A percentile compares a stretch with the other conserved stretches of the same genome.
phyloP scores from a whole-genome alignment of 345 rosid genomes.

The Pelargonium nanum region DNA sequence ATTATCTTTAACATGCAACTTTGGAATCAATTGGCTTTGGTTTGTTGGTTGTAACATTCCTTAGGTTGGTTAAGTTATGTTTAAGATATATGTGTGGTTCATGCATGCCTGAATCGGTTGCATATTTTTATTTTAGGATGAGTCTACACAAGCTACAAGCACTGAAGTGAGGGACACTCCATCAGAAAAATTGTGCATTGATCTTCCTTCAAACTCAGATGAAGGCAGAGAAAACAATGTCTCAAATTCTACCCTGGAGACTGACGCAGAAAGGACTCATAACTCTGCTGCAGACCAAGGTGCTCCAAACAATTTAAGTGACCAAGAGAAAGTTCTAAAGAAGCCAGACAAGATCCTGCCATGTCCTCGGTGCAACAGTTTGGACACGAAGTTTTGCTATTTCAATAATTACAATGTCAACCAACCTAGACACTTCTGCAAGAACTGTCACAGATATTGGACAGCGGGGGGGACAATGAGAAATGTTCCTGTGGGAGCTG shows the following conservation, averaged over 20 bases:
- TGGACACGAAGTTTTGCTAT: conserved; percentile 29
- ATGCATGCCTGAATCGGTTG: background rate
- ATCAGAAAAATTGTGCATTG: background rate
- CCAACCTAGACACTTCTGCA: conserved; percentile 27
- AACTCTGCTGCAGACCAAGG: background rate
- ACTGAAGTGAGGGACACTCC: conserved; percentile 7
- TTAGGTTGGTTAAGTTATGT: background rate
- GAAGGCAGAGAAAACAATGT: background rate
- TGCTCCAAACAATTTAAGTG: background rate
- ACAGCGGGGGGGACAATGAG: conserved; percentile 30
- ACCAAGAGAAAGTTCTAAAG: conserved; percentile 16
- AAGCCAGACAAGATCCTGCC: conserved; percentile 26
- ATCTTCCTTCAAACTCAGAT: background rate
- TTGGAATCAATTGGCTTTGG: too few relatives aligned
- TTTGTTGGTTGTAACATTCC: background rate
- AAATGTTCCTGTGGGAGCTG: conserved; percentile 30
- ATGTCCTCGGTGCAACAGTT: conserved; percentile 26
- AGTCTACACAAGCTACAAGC: conserved; percentile 11
- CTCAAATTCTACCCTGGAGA: background rate
- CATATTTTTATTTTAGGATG: background rate
- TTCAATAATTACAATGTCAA: conserved; percentile 26
- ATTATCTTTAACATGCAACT: too few relatives aligned
- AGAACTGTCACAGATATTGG: conserved; percentile 29
- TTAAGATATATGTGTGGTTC: background rate
- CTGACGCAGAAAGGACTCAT: background rate